These are phyloP conservation scores for Candida namnaoensis DNA, from an alignment of 805 yeast genomes.

Conservation along the genomic window DNA sequence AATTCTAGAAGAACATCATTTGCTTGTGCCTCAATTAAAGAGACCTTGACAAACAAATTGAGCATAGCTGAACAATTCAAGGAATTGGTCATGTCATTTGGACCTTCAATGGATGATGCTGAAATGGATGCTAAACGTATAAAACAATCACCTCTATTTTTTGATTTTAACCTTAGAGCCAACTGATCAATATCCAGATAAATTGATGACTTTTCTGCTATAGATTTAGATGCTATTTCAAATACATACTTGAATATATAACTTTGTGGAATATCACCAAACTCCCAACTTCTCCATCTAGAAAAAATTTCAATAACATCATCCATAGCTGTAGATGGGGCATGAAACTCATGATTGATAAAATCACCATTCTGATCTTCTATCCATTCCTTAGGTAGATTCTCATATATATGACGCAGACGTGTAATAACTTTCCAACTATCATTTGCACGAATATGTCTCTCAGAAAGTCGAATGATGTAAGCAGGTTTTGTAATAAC, in stretches of 20 bases:
- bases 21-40: neutral
- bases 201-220: constrained; percentile 4
- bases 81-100: neutral
- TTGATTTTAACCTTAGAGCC: constrained; percentile 16
- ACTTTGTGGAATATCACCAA: constrained; percentile 49
- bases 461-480: constrained; percentile 58
- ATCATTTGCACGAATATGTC: constrained; percentile 72
- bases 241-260: constrained; percentile 47
- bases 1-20: neutral
- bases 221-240: constrained; percentile 4
- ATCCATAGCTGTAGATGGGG: constrained; percentile 43
- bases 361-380: constrained; percentile 22
- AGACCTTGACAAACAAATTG: neutral
- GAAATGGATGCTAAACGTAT: constrained; percentile 21
- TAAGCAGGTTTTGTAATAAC: constrained; percentile 87
- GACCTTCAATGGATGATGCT: constrained; percentile 3
- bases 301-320: constrained; percentile 53
- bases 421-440: constrained; percentile 85
- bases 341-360: constrained; percentile 25
- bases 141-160: constrained; percentile 22
- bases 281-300: constrained; percentile 92
- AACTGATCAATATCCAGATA: constrained; percentile 24
- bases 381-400: constrained; percentile 49
- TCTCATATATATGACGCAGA: constrained; percentile 60
- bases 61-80: neutral